A percentile compares a stretch with the other conserved stretches of the same genome.
Conservation (phyloP, 176 grass and related monocot genomes). For the Rhipidocladum racemiflorum region DNA sequence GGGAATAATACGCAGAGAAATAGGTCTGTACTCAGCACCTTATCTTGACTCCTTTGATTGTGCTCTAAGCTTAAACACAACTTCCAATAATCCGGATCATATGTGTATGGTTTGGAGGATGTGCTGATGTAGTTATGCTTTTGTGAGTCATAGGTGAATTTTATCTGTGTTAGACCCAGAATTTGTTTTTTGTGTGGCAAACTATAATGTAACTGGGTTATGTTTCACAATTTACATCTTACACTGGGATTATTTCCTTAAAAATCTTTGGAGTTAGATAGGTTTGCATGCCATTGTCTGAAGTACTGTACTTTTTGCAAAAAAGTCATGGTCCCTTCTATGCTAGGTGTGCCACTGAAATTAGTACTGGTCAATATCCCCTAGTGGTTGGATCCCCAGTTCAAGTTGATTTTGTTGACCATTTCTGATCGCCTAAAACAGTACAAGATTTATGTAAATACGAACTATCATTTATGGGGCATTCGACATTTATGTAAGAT, state of each 20-base stretch:
- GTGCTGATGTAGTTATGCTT: constrained; percentile 2
- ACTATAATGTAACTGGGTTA: not conserved
- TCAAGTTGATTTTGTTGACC: not conserved
- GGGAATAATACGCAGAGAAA: constrained; percentile 81
- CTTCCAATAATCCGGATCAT: not conserved
- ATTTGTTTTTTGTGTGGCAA: not conserved
- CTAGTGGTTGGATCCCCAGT: constrained; percentile 7
- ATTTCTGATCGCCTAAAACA: constrained; percentile 8
- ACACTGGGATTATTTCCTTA: not conserved
- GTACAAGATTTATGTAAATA: not conserved
- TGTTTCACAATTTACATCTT: constrained; percentile 9
- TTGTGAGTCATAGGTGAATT: not conserved
- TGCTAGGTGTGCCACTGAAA: not conserved
- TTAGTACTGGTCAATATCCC: not conserved
- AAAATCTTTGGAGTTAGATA: constrained; percentile 8
- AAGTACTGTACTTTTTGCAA: constrained; percentile 10
- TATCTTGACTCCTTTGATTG: constrained; percentile 38
- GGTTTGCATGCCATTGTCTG: constrained; percentile 4
- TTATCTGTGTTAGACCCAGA: not conserved
- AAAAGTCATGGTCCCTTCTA: not conserved
- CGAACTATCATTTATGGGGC: not conserved
- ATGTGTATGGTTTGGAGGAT: constrained; percentile 3
- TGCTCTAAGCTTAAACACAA: constrained; percentile 16
- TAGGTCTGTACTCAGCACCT: constrained; percentile 53
- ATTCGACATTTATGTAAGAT: not conserved